These are phyloP conservation scores for Cladorrhinum sp. DNA, from an alignment of 2,329 filamentous ascomycete genomes.

Conservation along the genomic window DNA sequence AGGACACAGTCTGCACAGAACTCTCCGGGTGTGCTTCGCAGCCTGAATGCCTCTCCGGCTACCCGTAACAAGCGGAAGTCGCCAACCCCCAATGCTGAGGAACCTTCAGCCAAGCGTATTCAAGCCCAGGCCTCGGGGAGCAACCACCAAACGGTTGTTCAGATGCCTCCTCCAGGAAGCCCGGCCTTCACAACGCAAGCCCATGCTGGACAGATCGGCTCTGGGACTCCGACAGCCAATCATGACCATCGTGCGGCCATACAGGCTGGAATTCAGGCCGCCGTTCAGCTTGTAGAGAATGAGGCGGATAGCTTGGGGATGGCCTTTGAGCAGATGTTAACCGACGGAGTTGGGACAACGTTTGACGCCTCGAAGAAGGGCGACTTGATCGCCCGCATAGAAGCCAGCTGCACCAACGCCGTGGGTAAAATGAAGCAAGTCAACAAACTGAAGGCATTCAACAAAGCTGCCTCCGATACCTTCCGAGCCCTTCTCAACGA, in stretches of 20 bases:
- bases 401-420: background rate
- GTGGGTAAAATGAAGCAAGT: background rate
- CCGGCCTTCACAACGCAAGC: no score
- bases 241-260: background rate
- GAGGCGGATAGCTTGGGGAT: background rate
- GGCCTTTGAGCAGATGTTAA: background rate
- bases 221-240: background rate
- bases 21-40: background rate
- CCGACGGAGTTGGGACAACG: background rate
- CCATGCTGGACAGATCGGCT: background rate
- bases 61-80: slow-evolving; percentile 19
- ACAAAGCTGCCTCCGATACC: slow-evolving; percentile 7
- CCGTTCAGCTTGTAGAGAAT: background rate
- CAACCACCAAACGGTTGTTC: background rate
- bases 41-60: background rate
- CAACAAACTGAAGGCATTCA: slow-evolving; percentile 6
- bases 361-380: background rate
- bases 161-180: background rate
- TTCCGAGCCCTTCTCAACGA: slow-evolving; percentile 10
- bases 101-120: slow-evolving; percentile 16
- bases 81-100: background rate
- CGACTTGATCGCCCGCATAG: background rate
- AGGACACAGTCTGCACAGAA: background rate
- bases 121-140: background rate
- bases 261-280: background rate